Conservation (phyloP, 1,284 basidiomycete genomes). For the Cryptococcus wingfieldii region DNA sequence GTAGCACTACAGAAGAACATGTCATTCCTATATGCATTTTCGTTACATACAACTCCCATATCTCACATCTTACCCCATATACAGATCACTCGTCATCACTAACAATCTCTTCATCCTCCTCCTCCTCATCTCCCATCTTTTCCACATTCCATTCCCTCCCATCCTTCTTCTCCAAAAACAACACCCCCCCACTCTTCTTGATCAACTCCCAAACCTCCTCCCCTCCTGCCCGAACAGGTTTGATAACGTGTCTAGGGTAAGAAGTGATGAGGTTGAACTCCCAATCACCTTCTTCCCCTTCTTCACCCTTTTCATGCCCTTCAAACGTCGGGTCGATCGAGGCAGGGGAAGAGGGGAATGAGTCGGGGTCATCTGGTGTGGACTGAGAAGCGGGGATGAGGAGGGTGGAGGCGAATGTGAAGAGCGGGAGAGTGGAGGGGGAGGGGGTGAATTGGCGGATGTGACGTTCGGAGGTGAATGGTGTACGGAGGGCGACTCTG, state of each 20-base stretch:
- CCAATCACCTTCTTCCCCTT: conserved; percentile 2
- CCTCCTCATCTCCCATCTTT: conserved; percentile 12
- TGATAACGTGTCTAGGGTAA: conserved; percentile 41
- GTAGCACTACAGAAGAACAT: too few species aligned
- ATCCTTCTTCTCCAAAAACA: conserved; percentile 43
- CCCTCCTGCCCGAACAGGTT: conserved; percentile 23
- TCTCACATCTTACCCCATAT: neutral
- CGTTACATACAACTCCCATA: too few species aligned
- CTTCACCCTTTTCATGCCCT: neutral
- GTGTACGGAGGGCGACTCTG: conserved; percentile 37
- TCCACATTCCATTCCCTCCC: conserved; percentile 31
- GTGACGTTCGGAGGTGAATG: conserved; percentile 33
- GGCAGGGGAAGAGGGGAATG: conserved; percentile 34
- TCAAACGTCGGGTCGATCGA: conserved; percentile 28
- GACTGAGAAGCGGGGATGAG: conserved; percentile 27
- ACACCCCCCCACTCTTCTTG: conserved; percentile 39
- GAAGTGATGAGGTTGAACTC: conserved; percentile 39
- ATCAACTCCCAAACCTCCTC: conserved; percentile 40
- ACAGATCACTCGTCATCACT: conserved; percentile 2
- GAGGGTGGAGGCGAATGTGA: conserved; percentile 45
- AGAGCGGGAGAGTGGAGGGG: conserved; percentile 31
- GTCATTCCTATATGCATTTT: too few species aligned
- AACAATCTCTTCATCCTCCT: conserved; percentile 10
- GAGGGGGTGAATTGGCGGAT: conserved; percentile 28
- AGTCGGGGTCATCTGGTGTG: conserved; percentile 27